Base-by-base conservation (phyloP, 2,329 filamentous ascomycete genomes). In the Byssochlamys sp. region DNA sequence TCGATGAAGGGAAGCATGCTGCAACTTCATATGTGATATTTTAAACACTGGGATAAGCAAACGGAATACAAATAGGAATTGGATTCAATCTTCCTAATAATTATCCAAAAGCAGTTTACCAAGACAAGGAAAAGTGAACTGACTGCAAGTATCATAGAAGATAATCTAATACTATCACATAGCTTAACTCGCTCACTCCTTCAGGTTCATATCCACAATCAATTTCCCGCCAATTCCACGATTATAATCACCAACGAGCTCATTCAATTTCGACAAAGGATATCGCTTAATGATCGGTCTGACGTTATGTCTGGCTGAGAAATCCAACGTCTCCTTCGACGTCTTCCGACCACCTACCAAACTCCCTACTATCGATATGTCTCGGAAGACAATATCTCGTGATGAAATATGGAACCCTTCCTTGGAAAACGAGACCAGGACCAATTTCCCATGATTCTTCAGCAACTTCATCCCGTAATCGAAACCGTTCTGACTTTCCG, bases 381-480 rank as follows among this genome's bases (percentile, higher is more conserved):
- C 59, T 19, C 64, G 60, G 55, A 67, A 63, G 26, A 65, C 63
- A 19, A 64, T 49, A 57, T 66, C 64, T 24, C 57, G 53, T 12
- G 63, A 59, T 50, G 64, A 63, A 39, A 67, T 58, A 27, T 53
- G 55, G 56, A 63, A 65, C 5, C 62, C 64, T 33, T 64, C 57
- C 52, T 75, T 71, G 0, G 77, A 77, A 63, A 79, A 79, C 0
- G 75, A 78, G 1, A 80, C 76, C 0, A 78, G 64, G 4, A 79
- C 72, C 59, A 75, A 77, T n/a, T 64, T 74, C 0, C 75, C 76
- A 55, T 78, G 77, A 52, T 74, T 75, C 52, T 72, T 72, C 24
- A 80, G 60, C 4, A 80, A 64, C 2, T 63, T 62, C 64, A 78
- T 69, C 6, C 75, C 77, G 55, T 77, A 79, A 58, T 80, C 76